Percentiles rank a stretch among this genome's conserved stretches.
Conservation (phyloP, 805 yeast species). For the Spathaspora hagerdaliae region DNA sequence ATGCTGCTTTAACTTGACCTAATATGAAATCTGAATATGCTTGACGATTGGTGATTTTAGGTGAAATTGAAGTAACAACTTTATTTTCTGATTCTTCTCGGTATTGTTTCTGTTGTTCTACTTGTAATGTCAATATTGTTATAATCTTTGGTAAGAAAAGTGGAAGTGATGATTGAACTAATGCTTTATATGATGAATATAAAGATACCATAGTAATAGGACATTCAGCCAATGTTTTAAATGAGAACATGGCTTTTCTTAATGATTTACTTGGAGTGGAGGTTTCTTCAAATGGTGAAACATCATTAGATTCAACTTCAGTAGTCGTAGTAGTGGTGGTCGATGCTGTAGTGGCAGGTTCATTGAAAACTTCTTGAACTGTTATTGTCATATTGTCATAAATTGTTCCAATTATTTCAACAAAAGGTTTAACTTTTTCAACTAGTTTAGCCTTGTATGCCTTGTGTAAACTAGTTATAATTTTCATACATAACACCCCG, state of each 20-base stretch:
- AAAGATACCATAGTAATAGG: constrained; percentile 95
- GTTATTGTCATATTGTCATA: constrained; percentile 77
- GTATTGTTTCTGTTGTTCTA: constrained; percentile 59
- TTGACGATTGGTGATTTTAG: constrained; percentile 68
- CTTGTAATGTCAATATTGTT: constrained; percentile 69
- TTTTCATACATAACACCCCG: constrained; percentile 86
- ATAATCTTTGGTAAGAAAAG: constrained; percentile 79
- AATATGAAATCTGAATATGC: constrained; percentile 84
- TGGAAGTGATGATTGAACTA: constrained; percentile 69
- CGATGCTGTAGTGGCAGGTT: background rate
- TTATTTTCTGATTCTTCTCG: constrained; percentile 49
- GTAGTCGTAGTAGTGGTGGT: background rate
- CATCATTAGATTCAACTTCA: constrained; percentile 14
- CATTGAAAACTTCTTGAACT: constrained; percentile 65
- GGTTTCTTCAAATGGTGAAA: constrained; percentile 31
- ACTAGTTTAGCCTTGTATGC: constrained; percentile 66
- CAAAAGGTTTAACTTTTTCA: constrained; percentile 74
- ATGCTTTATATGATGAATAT: constrained; percentile 78
- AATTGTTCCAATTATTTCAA: constrained; percentile 68
- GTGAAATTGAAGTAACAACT: constrained; percentile 66
- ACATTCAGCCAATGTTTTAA: constrained; percentile 91
- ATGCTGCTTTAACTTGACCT: constrained; percentile 94
- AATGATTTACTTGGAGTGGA: constrained; percentile 45
- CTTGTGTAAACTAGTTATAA: constrained; percentile 80
- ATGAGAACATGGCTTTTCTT: constrained; percentile 69